Percentiles rank a stretch among this genome's conserved stretches.
These are phyloP conservation scores for Gryganskiella cystojenkinii DNA, from an alignment of 192 early-diverging fungal genomes.

Conservation along the genomic window DNA sequence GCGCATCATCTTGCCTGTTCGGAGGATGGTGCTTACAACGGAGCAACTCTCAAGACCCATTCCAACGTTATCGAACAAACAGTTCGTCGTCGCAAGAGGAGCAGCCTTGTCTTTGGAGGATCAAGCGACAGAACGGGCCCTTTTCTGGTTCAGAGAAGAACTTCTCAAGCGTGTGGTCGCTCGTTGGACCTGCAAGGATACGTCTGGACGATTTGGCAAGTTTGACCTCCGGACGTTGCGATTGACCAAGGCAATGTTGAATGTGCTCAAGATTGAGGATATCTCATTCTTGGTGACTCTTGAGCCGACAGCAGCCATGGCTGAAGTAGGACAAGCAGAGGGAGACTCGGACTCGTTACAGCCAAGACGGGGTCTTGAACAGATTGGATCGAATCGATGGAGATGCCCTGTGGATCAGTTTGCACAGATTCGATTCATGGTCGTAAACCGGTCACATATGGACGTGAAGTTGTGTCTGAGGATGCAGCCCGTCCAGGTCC, in stretches of 20 bases:
- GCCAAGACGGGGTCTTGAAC: constrained; percentile 32
- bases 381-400: constrained; percentile 56
- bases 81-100: constrained; percentile 79
- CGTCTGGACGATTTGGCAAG: constrained; percentile 62
- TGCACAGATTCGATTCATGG: constrained; percentile 56
- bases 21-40: constrained; percentile 65
- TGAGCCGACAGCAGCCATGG: constrained; percentile 25
- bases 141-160: constrained; percentile 84
- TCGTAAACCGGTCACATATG: constrained; percentile 64
- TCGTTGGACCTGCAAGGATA: constrained; percentile 57
- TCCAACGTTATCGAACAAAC: constrained; percentile 78
- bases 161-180: constrained; percentile 65
- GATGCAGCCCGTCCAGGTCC: constrained; percentile 65
- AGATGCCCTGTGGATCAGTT: constrained; percentile 58
- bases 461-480: constrained; percentile 62
- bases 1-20: constrained; percentile 76
- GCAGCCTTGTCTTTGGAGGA: constrained; percentile 61
- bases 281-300: constrained; percentile 65
- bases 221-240: constrained; percentile 67
- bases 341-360: background rate
- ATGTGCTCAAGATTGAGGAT: constrained; percentile 70
- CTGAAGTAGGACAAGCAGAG: constrained; percentile 9
- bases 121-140: constrained; percentile 60
- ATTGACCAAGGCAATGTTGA: constrained; percentile 63
- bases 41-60: constrained; percentile 62